Evolutionary conservation across 129 eudicot genomes (phyloP), one percentile per base, ranked within the genome.

Genomic region (Solidago caesia): DNA sequence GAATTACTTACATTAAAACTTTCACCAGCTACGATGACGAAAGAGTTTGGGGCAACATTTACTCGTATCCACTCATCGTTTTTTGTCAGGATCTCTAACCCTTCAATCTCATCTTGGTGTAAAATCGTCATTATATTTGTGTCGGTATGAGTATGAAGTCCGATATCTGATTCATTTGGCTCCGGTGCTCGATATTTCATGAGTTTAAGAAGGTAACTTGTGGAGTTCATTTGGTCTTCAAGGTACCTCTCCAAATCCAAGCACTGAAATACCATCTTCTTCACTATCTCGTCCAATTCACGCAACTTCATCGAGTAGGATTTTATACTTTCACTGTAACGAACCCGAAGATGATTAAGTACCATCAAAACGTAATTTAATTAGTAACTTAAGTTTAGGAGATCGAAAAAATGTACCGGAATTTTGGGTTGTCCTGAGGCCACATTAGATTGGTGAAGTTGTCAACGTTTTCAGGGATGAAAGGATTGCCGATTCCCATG

Each of bases 191-290:
- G 57, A 58, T 80, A 80, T 70, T 80, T 80, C 75, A 75, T 80
- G 49, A 75, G 27, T 43, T 75, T 75, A 13, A 80, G 80, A 67
- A 67, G 79, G 84, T 80, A 80, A 43, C 43, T 70, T 44, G 84
- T 80, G 0, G 75, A 60, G 51, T 80, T 27, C 84, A 80, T 74
- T 68, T 80, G 72, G 27, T 62, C 71, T 1, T 57, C 80, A 5
- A 74, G 64, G 45, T 80, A 74, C 21, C 68, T 74, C 29, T 68
- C 84, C 71, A 80, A 75, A 44, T 15, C 72, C 47, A 74, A 70
- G 48, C 79, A 43, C 71, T 80, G 72, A 33, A 80, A 74, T 16
- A 80, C 80, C 84, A 80, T 80, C 75, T 25, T 80, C 71, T 80
- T 80, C 80, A 74, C 84, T 26, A 62, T 60, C 57, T 68, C 75